These are phyloP conservation scores for Dysphania ambrosioides DNA, from an alignment of 148 eudicot genomes.

Conservation along the genomic window DNA sequence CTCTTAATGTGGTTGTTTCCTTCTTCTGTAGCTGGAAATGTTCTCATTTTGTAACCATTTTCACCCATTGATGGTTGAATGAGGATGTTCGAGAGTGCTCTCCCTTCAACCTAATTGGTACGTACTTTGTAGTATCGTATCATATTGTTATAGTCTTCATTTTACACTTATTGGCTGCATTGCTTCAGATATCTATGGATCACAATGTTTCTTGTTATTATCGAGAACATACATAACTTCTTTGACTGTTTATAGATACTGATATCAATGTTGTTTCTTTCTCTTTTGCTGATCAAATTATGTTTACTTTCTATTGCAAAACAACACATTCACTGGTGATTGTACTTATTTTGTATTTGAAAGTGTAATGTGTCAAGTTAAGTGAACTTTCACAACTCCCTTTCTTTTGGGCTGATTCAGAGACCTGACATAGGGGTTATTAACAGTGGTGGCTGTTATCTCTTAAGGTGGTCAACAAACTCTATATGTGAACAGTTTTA, in stretches of 20 bases:
- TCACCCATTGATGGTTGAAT: neutral
- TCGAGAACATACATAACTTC: constrained; percentile 15
- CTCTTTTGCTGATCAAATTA: constrained; percentile 26
- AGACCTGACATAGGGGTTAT: neutral
- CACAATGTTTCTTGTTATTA: neutral
- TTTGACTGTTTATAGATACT: constrained; percentile 13
- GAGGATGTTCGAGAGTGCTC: neutral
- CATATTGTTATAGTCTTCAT: neutral
- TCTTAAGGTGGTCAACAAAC: neutral
- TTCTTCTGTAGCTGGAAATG: neutral
- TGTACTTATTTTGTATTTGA: neutral
- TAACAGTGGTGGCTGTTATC: neutral
- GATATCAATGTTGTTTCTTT: constrained; percentile 7
- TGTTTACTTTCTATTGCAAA: constrained; percentile 12
- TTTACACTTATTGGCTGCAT: neutral
- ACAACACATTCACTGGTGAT: constrained; percentile 17
- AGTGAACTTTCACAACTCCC: neutral
- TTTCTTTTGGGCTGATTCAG: neutral
- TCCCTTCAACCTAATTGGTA: neutral
- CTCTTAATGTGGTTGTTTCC: neutral
- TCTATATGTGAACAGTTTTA: neutral
- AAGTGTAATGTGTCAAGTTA: neutral
- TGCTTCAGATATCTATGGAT: neutral
- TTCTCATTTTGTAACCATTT: neutral
- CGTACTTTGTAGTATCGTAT: neutral